These are phyloP conservation scores for Annulohypoxylon bovei DNA, from an alignment of 495 filamentous ascomycete genomes.

Conservation along the genomic window DNA sequence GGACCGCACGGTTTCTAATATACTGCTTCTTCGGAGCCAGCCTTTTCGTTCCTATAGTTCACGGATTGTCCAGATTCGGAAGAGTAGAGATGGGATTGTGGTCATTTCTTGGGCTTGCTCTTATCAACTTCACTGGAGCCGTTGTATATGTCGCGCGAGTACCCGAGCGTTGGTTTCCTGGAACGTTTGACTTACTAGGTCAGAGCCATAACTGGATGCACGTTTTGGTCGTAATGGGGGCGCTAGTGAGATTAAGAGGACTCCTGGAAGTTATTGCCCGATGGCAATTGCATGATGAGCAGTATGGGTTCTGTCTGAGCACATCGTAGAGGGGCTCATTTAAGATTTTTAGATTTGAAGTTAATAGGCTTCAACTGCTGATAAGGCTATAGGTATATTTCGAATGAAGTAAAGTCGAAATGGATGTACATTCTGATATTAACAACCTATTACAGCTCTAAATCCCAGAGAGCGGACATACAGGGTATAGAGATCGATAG, in stretches of 20 bases:
- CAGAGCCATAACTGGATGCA: conserved; percentile 22
- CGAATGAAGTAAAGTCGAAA: not conserved
- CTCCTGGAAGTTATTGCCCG: conserved; percentile 3
- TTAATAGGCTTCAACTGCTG: not conserved
- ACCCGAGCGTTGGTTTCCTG: conserved; percentile 15
- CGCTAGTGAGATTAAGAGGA: not conserved
- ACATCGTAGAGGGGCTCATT: not conserved
- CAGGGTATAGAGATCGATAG: not conserved
- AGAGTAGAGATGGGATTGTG: conserved; percentile 5
- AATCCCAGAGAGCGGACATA: not conserved
- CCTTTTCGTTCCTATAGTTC: not conserved
- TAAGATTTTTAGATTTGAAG: not conserved
- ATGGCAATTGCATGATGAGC: no score
- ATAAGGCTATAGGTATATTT: not conserved
- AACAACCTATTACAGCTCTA: not conserved
- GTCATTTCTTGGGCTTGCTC: conserved; percentile 9
- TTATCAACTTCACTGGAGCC: conserved; percentile 14
- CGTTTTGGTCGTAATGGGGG: conserved; percentile 5
- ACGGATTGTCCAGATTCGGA: not conserved
- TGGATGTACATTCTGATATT: not conserved
- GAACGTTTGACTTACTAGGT: conserved; percentile 9
- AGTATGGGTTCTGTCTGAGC: not conserved
- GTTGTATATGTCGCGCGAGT: not conserved
- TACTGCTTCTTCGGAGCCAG: conserved; percentile 14
- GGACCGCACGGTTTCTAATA: conserved; percentile 8